A percentile compares a stretch with the other conserved stretches of the same genome.
These are phyloP conservation scores for Guillardia theta DNA, from an alignment of 78 protist species.

Conservation along the genomic window DNA sequence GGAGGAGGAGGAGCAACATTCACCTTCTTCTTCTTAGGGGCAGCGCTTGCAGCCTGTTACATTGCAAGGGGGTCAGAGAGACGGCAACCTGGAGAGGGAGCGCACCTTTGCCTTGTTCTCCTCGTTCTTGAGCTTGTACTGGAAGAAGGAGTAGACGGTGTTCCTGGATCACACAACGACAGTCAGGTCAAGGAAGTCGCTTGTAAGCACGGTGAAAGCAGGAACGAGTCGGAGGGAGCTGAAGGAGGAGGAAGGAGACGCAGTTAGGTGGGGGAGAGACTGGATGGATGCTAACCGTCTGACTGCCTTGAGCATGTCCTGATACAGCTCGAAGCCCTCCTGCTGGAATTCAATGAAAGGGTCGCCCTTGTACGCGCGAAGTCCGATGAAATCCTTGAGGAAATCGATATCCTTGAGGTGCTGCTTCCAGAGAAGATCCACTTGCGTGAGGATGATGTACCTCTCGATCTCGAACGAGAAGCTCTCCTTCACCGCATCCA, in stretches of 20 bases:
- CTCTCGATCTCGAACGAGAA: background rate
- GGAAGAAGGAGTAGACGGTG: conserved; percentile 24
- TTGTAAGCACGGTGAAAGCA: too few species aligned
- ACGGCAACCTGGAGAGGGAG: too few species aligned
- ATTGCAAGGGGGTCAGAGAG: too few species aligned
- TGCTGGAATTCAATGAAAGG: background rate
- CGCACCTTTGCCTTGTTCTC: background rate
- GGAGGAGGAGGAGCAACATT: too few species aligned
- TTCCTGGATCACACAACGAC: too few species aligned
- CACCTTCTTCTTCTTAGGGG: too few species aligned
- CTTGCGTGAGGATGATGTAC: conserved; percentile 5
- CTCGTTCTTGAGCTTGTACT: conserved; percentile 12
- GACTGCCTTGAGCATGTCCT: background rate
- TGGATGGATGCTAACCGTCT: too few species aligned
- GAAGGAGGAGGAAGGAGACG: too few species aligned
- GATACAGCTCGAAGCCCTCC: background rate
- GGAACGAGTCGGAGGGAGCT: too few species aligned
- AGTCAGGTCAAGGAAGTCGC: too few species aligned
- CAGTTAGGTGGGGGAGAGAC: too few species aligned
- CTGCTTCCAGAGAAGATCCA: conserved; percentile 15
- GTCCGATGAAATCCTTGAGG: conserved; percentile 10
- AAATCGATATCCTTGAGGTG: conserved; percentile 18
- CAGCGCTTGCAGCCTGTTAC: too few species aligned
- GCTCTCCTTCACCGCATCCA: background rate
- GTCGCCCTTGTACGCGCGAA: background rate